Evolutionary conservation across 305 asterid genomes (phyloP).

Genomic region (Coffea humblotiana): DNA sequence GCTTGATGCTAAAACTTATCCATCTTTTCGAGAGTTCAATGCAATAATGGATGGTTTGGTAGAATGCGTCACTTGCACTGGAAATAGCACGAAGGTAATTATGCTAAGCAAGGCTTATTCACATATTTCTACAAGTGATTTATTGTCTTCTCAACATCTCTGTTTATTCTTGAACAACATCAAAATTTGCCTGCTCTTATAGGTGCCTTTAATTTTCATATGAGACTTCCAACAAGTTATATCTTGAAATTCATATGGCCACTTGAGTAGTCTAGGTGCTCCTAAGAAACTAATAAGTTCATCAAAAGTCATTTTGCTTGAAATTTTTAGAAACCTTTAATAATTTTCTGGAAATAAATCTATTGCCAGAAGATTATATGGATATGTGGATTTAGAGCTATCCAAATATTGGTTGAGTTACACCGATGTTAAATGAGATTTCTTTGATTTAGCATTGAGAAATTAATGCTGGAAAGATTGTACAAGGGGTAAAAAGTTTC

Average conservation of each 20-base stretch:
- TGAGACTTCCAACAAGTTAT: background rate
- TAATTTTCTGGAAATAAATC: background rate
- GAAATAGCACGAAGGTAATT: constrained; percentile 62
- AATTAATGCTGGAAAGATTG: background rate
- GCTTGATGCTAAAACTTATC: constrained; percentile 29
- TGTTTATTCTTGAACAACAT: background rate
- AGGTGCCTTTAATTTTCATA: background rate
- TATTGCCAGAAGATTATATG: background rate
- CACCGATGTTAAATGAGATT: background rate
- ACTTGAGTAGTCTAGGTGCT: background rate
- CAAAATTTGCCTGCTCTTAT: background rate
- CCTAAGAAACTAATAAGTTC: background rate
- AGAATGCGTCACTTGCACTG: constrained; percentile 68
- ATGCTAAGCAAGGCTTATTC: background rate
- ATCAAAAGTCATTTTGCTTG: background rate
- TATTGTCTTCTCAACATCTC: background rate
- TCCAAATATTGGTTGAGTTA: background rate
- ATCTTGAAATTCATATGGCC: background rate
- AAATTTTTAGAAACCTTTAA: background rate
- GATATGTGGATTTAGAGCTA: background rate
- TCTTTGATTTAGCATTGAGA: background rate
- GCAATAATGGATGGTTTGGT: constrained; percentile 65
- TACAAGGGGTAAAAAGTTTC: background rate
- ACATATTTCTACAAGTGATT: background rate
- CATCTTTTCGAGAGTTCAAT: constrained; percentile 43